A percentile compares a stretch with the other conserved stretches of the same genome.
phyloP scores from a whole-genome alignment of 2,329 filamentous ascomycete species.

The Dactylellina drechsleri region DNA sequence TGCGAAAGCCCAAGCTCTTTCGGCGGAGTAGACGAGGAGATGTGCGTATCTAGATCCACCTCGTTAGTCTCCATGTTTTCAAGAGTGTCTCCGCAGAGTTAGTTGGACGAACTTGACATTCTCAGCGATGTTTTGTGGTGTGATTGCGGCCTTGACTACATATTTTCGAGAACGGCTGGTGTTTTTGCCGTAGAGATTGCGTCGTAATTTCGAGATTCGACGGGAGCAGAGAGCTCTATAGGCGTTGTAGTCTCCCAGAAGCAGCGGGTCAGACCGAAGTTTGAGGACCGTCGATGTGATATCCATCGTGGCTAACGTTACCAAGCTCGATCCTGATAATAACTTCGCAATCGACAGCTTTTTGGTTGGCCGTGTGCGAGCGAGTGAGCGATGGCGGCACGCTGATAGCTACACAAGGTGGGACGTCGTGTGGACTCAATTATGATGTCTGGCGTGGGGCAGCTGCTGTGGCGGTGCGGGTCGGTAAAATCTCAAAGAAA shows the following conservation, averaged over 20 bases:
- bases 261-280: slow-evolving; percentile 81
- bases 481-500: slow-evolving; percentile 41
- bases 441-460: slow-evolving; percentile 23
- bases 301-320: slow-evolving; percentile 71
- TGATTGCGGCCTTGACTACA: slow-evolving; percentile 74
- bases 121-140: slow-evolving; percentile 76
- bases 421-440: slow-evolving; percentile 7
- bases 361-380: slow-evolving; percentile 12
- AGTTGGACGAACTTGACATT: slow-evolving; percentile 78
- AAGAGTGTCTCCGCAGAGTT: not conserved
- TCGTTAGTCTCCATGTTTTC: slow-evolving; percentile 12
- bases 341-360: not conserved
- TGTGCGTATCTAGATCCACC: slow-evolving; percentile 72
- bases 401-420: slow-evolving; percentile 20
- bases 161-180: slow-evolving; percentile 85
- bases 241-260: slow-evolving; percentile 86
- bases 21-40: slow-evolving; percentile 83
- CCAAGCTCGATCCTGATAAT: too few relatives aligned
- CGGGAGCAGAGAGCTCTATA: slow-evolving; percentile 84
- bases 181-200: slow-evolving; percentile 83
- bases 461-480: slow-evolving; percentile 37
- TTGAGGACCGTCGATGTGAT: slow-evolving; percentile 85
- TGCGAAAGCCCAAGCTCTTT: slow-evolving; percentile 93
- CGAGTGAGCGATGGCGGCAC: not conserved
- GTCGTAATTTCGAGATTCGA: slow-evolving; percentile 82